Evolutionary conservation across 1,284 basidiomycete genomes (phyloP).

Genomic region (Cystobasidiaceae sp.): DNA sequence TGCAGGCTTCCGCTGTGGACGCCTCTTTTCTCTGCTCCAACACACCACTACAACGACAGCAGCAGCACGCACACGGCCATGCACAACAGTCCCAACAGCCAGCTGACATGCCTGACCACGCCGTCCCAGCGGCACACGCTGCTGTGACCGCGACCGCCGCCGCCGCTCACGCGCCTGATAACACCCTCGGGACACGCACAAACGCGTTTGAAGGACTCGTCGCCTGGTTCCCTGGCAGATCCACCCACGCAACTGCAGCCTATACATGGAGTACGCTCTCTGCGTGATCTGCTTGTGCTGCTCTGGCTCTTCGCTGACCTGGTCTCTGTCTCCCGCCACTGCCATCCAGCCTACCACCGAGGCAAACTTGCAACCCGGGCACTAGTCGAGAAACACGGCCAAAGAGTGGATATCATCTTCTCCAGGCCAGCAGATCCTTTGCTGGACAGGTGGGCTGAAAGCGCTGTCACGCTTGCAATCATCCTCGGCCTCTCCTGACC

Average conservation of each 20-base stretch:
- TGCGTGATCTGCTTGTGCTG: neutral
- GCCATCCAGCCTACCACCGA: neutral
- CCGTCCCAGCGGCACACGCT: neutral
- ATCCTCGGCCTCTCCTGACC: too few species aligned
- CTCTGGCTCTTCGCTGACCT: neutral
- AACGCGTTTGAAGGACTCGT: conserved; percentile 23
- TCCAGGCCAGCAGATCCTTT: conserved; percentile 2
- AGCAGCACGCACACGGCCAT: neutral
- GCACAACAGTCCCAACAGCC: too few species aligned
- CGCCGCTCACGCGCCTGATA: neutral
- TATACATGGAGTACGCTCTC: conserved; percentile 16
- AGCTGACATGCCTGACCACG: neutral
- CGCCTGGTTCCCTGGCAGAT: conserved; percentile 11
- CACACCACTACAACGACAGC: neutral
- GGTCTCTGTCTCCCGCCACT: neutral
- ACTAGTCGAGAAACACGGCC: neutral
- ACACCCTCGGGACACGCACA: neutral
- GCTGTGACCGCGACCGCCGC: neutral
- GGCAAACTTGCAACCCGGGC: conserved; percentile 5
- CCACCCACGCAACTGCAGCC: neutral
- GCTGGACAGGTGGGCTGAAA: conserved; percentile 7
- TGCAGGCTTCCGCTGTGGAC: neutral
- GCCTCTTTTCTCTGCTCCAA: conserved; percentile 2
- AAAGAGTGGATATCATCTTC: conserved; percentile 20
- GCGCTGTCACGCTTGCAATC: too few species aligned